Conservation (phyloP, 441 rosid genomes). For the Francoa sonchifolia region DNA sequence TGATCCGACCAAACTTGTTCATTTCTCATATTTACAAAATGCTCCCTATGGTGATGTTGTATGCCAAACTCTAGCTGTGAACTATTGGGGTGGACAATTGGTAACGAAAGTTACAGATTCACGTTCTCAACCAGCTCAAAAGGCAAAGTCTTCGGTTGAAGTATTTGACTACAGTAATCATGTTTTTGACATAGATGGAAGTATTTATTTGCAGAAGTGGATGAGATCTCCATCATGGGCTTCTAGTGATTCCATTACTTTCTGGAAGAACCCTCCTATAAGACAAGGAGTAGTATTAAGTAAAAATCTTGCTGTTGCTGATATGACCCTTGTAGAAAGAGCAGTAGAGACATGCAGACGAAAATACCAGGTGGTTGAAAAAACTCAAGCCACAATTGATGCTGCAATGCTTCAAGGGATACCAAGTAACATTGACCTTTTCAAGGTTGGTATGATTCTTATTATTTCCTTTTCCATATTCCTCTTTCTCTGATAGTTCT, state of each 20-base stretch:
- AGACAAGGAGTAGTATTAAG: slow-evolving; percentile 61
- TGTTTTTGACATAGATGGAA: slow-evolving; percentile 71
- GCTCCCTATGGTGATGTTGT: slow-evolving; percentile 72
- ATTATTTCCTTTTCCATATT: neutral
- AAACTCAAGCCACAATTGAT: slow-evolving; percentile 89
- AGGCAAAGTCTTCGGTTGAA: slow-evolving; percentile 24
- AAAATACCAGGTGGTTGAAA: slow-evolving; percentile 58
- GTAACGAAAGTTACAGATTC: slow-evolving; percentile 38
- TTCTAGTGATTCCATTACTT: slow-evolving; percentile 56
- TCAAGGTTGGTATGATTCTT: slow-evolving; percentile 41
- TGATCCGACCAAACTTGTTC: slow-evolving; percentile 81
- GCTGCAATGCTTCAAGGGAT: slow-evolving; percentile 89
- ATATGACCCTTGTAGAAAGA: slow-evolving; percentile 57
- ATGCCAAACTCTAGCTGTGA: slow-evolving; percentile 72
- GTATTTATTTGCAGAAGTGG: slow-evolving; percentile 83
- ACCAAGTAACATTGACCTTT: slow-evolving; percentile 93
- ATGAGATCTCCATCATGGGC: slow-evolving; percentile 87
- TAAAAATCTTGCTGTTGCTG: slow-evolving; percentile 77
- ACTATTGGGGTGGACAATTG: slow-evolving; percentile 81
- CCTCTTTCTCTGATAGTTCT: neutral
- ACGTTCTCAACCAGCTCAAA: slow-evolving; percentile 25
- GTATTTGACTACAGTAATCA: slow-evolving; percentile 36
- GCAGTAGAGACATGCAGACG: slow-evolving; percentile 58
- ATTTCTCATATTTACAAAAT: slow-evolving; percentile 68
- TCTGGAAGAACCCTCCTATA: slow-evolving; percentile 60